These are phyloP conservation scores for Cryptococcus sp. DNA, from an alignment of 1,284 basidiomycete genomes.

Conservation along the genomic window DNA sequence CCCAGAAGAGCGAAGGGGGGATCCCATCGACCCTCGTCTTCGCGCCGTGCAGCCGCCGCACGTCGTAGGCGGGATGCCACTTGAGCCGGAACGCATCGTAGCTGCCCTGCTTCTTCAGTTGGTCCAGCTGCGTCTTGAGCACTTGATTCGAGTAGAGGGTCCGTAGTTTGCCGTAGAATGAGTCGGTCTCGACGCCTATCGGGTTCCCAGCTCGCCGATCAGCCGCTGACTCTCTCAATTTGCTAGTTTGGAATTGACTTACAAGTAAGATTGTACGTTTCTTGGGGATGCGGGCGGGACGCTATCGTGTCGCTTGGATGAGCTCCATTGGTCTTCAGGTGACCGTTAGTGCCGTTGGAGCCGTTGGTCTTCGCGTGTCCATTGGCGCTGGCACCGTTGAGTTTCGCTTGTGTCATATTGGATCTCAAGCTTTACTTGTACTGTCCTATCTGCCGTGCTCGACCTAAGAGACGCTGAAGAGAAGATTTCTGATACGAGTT, in stretches of 20 bases:
- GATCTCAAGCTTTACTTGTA: not conserved
- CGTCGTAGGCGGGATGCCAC: constrained; percentile 39
- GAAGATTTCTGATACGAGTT: too few species aligned
- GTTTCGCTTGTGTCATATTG: not conserved
- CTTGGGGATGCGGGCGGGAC: constrained; percentile 1
- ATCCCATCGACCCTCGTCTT: constrained; percentile 31
- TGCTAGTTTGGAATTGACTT: not conserved
- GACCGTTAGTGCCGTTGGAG: too few species aligned
- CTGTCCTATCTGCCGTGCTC: too few species aligned
- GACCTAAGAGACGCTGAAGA: too few species aligned
- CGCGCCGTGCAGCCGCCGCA: constrained; percentile 25
- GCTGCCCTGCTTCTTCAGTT: constrained; percentile 38
- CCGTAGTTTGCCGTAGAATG: constrained; percentile 37
- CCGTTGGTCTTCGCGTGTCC: not conserved
- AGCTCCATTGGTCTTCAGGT: not conserved
- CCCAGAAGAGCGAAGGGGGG: constrained; percentile 41
- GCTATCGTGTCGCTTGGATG: not conserved
- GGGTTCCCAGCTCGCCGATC: too few species aligned
- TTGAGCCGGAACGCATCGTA: constrained; percentile 40
- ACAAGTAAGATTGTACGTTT: not conserved
- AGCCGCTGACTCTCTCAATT: not conserved
- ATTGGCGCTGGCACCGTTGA: not conserved
- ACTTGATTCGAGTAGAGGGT: constrained; percentile 31
- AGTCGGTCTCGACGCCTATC: constrained; percentile 23
- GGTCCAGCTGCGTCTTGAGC: constrained; percentile 42